A percentile compares a stretch with the other conserved stretches of the same genome.
Conservation (phyloP, 2,329 filamentous ascomycete species). For the Chrysoporthe austroafricana region DNA sequence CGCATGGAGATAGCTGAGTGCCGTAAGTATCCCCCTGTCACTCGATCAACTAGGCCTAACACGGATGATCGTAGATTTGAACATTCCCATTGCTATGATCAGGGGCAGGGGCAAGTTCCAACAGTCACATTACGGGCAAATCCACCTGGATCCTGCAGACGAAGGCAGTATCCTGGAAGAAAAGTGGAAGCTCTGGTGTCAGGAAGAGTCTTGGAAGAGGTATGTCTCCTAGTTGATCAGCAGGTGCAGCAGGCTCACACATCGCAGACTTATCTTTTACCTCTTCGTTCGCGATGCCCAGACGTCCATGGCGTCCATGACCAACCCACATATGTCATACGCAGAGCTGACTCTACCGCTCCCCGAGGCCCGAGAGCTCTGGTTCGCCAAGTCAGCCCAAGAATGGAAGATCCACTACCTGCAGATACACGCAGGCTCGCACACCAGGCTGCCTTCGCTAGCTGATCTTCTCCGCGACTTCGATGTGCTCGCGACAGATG, state of each 20-base stretch:
- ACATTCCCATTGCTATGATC: slow-evolving; percentile 48
- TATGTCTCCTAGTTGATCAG: slow-evolving; percentile 32
- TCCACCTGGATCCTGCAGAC: slow-evolving; percentile 57
- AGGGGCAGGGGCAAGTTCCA: slow-evolving; percentile 62
- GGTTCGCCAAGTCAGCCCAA: slow-evolving; percentile 65
- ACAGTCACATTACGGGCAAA: slow-evolving; percentile 54
- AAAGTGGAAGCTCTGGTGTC: slow-evolving; percentile 69
- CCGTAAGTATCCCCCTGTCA: slow-evolving; percentile 41
- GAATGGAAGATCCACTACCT: slow-evolving; percentile 69
- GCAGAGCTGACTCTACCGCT: slow-evolving; percentile 69
- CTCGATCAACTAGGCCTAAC: background rate
- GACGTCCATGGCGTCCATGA: slow-evolving; percentile 68
- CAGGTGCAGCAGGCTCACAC: background rate
- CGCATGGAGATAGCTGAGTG: slow-evolving; percentile 62
- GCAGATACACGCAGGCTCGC: slow-evolving; percentile 39
- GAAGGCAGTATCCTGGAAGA: slow-evolving; percentile 59
- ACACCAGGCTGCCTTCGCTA: slow-evolving; percentile 52
- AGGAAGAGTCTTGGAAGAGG: slow-evolving; percentile 69
- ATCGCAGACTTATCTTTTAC: slow-evolving; percentile 62
- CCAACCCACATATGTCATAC: slow-evolving; percentile 69
- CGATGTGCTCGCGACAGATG: slow-evolving; percentile 52
- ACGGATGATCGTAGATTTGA: slow-evolving; percentile 29
- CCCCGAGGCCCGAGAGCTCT: slow-evolving; percentile 64
- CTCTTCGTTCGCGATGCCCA: slow-evolving; percentile 68
- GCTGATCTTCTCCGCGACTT: slow-evolving; percentile 62